Evolutionary conservation across 352 stramenopile genomes (phyloP), one percentile per base, ranked within the genome.

Genomic region (Globisporangium carolinianum): DNA sequence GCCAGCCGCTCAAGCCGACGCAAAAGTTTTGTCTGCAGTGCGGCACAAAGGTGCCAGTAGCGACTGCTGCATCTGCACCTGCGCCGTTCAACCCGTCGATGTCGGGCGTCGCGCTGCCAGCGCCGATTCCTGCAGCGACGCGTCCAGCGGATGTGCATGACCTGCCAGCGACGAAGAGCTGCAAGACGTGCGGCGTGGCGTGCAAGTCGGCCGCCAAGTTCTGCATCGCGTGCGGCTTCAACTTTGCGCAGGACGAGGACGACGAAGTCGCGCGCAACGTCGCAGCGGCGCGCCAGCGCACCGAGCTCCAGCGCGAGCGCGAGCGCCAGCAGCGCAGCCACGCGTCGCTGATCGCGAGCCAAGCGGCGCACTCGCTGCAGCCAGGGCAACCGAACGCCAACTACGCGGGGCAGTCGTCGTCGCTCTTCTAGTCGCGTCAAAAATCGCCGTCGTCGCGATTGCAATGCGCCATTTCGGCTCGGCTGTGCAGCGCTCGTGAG

Each of bases 1-100:
- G 47, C 17, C 66, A 78, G 35, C 47, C 76, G 45, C 59, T 90
- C 35, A 89, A 89, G 46, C 66, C 75, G 0, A 60, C 68, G 6
- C 74, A 88, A 38, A 93, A 93, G 48, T 93, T 91, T 46, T 93
- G 83, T 63, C 51, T 89, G 15, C 78, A 87, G 47, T 93, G 83
- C 57, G 83, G 83, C 46, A 87, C 78, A 9, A 86, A 86, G 43
- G 78, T 78, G 36, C 53, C 49, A 38, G n/a, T 42, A 8, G 32
- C 11, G n/a, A 52, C 52, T 5, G 36, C 54, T 2, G 52, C 54
- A 6, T 35, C 57, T 24, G 51, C 51, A 3, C 47, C 58, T 12
- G 14, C 69, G 8, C 60, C 69, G 45, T 80, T 68, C 60, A 58
- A 65, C 5, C 58, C 70, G 11, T 62, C 72, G n/a, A 70, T 66